phyloP scores from a whole-genome alignment of 2,329 filamentous ascomycete species.

The Cyphellophora europaea region DNA sequence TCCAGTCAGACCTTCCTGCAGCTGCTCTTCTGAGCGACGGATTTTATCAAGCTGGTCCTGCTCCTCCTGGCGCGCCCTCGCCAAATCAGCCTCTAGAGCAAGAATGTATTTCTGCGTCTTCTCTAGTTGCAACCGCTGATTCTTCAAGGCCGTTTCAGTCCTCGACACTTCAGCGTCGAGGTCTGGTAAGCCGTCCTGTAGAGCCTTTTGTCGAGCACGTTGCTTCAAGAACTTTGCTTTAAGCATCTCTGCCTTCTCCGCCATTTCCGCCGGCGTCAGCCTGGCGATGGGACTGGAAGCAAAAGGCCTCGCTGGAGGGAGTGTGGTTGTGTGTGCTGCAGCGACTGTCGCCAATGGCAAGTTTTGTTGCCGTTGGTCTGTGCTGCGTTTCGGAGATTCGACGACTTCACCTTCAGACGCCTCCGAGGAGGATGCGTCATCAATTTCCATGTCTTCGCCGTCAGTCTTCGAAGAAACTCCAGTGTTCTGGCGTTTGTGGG shows the following conservation, averaged over 20 bases:
- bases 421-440: slow-evolving; percentile 6
- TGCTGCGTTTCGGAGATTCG: no score
- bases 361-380: no score
- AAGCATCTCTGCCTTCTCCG: slow-evolving; percentile 12
- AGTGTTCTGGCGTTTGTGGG: slow-evolving; percentile 1
- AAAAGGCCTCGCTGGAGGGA: not conserved
- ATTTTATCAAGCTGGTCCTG: slow-evolving; percentile 36
- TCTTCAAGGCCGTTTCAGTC: slow-evolving; percentile 25
- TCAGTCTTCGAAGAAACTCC: not conserved
- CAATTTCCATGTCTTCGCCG: slow-evolving; percentile 5
- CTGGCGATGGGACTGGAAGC: slow-evolving; percentile 7
- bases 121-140: slow-evolving; percentile 25
- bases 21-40: slow-evolving; percentile 28
- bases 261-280: slow-evolving; percentile 13
- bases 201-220: slow-evolving; percentile 36
- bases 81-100: slow-evolving; percentile 5
- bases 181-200: slow-evolving; percentile 37
- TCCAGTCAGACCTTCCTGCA: slow-evolving; percentile 30
- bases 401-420: slow-evolving; percentile 12
- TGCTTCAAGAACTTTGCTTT: slow-evolving; percentile 25
- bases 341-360: no score
- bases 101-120: slow-evolving; percentile 18
- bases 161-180: slow-evolving; percentile 35
- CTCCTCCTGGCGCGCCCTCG: slow-evolving; percentile 22
- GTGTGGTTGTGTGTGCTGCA: not conserved